Evolutionary conservation across 371 early-diverging fungal genomes (phyloP).

Genomic region (Entomophthora muscae): DNA sequence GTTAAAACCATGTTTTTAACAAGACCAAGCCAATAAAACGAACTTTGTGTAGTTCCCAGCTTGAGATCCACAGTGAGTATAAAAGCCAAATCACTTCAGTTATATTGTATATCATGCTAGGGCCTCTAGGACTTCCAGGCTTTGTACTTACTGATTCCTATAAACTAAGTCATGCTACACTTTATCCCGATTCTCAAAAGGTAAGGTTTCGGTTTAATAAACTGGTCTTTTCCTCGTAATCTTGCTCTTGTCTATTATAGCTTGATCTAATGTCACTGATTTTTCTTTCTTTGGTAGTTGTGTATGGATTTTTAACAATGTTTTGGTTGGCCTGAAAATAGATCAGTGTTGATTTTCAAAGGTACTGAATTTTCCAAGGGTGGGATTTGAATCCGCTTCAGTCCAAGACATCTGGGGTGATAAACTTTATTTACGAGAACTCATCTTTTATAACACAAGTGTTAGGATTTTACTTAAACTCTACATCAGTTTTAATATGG

Average conservation of each 20-base stretch:
- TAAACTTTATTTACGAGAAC: too few species aligned
- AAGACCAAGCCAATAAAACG: too few species aligned
- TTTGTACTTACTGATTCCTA: slow-evolving; percentile 57
- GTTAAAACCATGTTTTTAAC: too few species aligned
- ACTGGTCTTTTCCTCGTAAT: neutral
- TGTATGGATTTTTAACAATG: neutral
- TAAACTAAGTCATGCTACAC: slow-evolving; percentile 48
- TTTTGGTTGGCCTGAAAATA: too few species aligned
- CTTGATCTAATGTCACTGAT: neutral
- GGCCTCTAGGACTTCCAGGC: slow-evolving; percentile 19
- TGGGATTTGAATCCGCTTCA: neutral
- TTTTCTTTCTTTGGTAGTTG: neutral
- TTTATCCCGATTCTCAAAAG: slow-evolving; percentile 44
- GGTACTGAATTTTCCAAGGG: neutral
- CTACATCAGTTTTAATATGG: too few species aligned
- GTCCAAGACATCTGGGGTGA: too few species aligned
- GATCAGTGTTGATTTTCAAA: neutral
- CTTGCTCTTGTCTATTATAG: neutral
- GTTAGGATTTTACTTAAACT: too few species aligned
- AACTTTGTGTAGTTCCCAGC: too few species aligned
- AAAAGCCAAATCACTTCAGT: neutral
- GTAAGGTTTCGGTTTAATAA: slow-evolving; percentile 12
- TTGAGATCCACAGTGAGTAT: too few species aligned
- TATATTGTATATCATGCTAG: neutral
- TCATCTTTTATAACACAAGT: too few species aligned